phyloP scores from a whole-genome alignment of 1,139 yeast species.

The Hyphopichia buzzinii region DNA sequence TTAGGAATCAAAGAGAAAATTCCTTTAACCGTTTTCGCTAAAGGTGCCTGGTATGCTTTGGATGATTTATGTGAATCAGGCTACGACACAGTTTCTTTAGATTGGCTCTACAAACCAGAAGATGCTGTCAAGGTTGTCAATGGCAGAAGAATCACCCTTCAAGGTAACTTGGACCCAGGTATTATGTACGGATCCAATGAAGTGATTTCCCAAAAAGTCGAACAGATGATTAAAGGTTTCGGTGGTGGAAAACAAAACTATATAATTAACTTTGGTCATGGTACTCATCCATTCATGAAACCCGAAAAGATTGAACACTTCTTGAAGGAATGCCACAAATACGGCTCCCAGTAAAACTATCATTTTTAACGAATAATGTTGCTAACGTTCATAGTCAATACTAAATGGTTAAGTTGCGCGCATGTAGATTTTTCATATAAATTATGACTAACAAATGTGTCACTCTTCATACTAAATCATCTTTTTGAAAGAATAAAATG shows the following conservation, averaged over 20 bases:
- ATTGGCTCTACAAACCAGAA: constrained; percentile 85
- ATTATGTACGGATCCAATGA: constrained; percentile 87
- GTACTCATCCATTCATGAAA: constrained; percentile 96
- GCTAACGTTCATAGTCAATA: too few species aligned
- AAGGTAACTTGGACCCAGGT: constrained; percentile 96
- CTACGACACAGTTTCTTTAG: constrained; percentile 84
- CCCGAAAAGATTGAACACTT: constrained; percentile 85
- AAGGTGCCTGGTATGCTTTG: constrained; percentile 97
- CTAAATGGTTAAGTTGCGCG: too few species aligned
- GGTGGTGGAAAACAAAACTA: constrained; percentile 91
- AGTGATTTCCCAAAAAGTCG: constrained; percentile 74
- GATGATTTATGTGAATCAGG: constrained; percentile 84
- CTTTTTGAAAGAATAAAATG: neutral
- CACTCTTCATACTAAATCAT: neutral
- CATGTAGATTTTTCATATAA: too few species aligned
- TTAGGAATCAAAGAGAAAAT: constrained; percentile 69
- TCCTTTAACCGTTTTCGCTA: constrained; percentile 89
- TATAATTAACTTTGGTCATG: constrained; percentile 94
- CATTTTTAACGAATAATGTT: too few species aligned
- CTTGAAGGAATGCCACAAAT: constrained; percentile 81
- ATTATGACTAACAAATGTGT: neutral
- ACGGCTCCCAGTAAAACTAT: constrained; percentile 53
- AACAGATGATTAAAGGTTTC: constrained; percentile 83
- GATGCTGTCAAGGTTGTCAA: constrained; percentile 79
- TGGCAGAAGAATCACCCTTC: constrained; percentile 77